phyloP scores from a whole-genome alignment of 225 moss, liverwort and hornwort species.

The Neckera pumila region DNA sequence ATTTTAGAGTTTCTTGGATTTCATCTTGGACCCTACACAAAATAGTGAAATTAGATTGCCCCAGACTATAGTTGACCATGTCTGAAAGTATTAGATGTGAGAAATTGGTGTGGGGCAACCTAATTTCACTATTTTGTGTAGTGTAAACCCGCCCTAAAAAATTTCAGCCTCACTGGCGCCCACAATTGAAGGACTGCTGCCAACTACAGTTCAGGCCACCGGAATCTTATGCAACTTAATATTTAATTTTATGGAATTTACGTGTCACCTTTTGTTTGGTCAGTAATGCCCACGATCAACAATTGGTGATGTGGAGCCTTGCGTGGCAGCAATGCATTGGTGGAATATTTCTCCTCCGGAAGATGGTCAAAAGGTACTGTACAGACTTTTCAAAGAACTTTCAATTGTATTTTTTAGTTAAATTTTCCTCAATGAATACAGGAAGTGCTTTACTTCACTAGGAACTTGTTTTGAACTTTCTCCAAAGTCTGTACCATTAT shows the following conservation, averaged over 20 bases:
- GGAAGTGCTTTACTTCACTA: not conserved
- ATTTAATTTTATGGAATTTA: not conserved
- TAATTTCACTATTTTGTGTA: no score
- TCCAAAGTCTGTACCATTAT: not conserved
- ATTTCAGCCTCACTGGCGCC: not conserved
- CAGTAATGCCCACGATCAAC: fast-evolving
- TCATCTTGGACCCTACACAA: no score
- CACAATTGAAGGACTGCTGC: not conserved
- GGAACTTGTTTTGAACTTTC: not conserved
- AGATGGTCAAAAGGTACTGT: not conserved
- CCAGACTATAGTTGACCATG: no score
- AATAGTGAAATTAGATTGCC: no score
- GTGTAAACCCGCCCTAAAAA: not conserved
- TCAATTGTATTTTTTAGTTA: no score
- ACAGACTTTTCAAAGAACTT: not conserved
- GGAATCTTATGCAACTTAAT: not conserved
- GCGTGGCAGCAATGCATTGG: not conserved
- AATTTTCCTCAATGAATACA: not conserved
- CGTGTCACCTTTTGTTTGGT: not conserved
- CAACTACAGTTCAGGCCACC: no score
- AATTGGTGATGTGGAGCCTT: not conserved
- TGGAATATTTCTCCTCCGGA: not conserved
- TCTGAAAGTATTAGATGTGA: no score
- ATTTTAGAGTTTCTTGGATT: no score
- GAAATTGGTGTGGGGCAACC: no score